Percentiles rank a stretch among this genome's conserved stretches.
Evolutionary conservation across 805 yeast genomes (phyloP).

Genomic region (Candida suzukii): DNA sequence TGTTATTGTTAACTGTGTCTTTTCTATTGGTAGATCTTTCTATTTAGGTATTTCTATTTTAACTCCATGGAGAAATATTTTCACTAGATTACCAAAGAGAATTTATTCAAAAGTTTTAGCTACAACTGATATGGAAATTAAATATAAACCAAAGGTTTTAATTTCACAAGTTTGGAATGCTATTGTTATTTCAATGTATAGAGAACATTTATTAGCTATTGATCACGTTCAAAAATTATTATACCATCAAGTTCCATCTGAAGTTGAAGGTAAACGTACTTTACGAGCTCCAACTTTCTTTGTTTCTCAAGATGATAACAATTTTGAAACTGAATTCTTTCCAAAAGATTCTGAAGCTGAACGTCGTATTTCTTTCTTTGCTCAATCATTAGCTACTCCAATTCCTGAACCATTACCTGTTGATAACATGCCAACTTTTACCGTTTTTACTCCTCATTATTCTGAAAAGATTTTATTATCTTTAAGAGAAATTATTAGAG

Average conservation of each 20-base stretch:
- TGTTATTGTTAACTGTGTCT: constrained; percentile 87
- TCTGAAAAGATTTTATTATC: constrained; percentile 89
- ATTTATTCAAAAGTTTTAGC: constrained; percentile 96
- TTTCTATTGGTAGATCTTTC: constrained; percentile 96
- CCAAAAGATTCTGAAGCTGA: constrained; percentile 97
- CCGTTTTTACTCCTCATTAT: constrained; percentile 94
- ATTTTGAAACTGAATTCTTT: constrained; percentile 94
- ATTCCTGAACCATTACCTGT: constrained; percentile 98
- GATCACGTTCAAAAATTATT: constrained; percentile 97
- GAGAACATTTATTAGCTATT: constrained; percentile 96
- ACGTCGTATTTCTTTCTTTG: constrained; percentile 98
- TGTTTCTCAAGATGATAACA: constrained; percentile 93
- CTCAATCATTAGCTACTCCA: constrained; percentile 97
- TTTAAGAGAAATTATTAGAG: constrained; percentile 93
- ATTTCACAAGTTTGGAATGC: constrained; percentile 99
- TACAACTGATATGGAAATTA: constrained; percentile 98
- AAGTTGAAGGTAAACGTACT: constrained; percentile 96
- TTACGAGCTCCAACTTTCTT: constrained; percentile 98
- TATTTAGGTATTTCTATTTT: constrained; percentile 97
- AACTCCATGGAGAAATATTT: constrained; percentile 99
- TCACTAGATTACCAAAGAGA: constrained; percentile 97
- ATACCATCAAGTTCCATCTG: constrained; percentile 98
- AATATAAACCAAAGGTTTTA: constrained; percentile 96
- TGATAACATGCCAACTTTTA: constrained; percentile 99
- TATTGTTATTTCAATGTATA: constrained; percentile 97